Evolutionary conservation across 2,329 filamentous ascomycete genomes (phyloP).

Genomic region (Apiospora rasikravindrae): DNA sequence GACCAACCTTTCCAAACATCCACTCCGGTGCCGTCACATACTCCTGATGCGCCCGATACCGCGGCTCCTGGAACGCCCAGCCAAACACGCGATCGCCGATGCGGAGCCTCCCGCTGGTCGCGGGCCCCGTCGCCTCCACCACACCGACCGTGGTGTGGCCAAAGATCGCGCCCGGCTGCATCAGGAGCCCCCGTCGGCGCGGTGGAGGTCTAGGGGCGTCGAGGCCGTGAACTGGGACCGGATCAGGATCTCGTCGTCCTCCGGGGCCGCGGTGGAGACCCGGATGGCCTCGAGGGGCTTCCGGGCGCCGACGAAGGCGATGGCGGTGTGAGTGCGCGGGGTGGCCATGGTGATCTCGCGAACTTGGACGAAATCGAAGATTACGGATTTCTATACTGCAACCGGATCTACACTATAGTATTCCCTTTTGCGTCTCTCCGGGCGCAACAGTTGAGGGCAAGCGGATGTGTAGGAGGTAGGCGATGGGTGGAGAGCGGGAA

Average conservation of each 20-base stretch:
- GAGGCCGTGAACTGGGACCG: slow-evolving; percentile 64
- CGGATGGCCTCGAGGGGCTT: slow-evolving; percentile 34
- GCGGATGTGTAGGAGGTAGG: background rate
- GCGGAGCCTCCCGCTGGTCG: slow-evolving; percentile 45
- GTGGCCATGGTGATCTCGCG: slow-evolving; percentile 25
- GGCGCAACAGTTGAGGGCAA: background rate
- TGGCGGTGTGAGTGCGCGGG: slow-evolving; percentile 32
- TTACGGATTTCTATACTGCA: background rate
- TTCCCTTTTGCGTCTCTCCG: background rate
- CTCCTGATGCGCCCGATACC: slow-evolving; percentile 60
- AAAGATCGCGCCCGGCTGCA: slow-evolving; percentile 53
- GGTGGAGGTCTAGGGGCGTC: slow-evolving; percentile 66
- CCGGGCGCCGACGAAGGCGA: slow-evolving; percentile 34
- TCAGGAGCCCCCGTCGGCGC: slow-evolving; percentile 64
- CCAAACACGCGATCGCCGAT: slow-evolving; percentile 62
- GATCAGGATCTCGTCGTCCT: slow-evolving; percentile 55
- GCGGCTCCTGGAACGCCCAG: slow-evolving; percentile 53
- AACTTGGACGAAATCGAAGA: background rate
- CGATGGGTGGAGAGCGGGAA: background rate
- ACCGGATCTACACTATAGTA: background rate
- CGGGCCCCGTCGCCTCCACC: slow-evolving; percentile 55
- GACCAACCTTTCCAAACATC: slow-evolving; percentile 48
- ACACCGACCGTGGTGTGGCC: slow-evolving; percentile 58
- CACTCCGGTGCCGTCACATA: slow-evolving; percentile 58
- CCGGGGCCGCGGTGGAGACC: slow-evolving; percentile 38